Base-by-base conservation (phyloP, 139 green algal species). In the Coccomyxa sp. region DNA sequence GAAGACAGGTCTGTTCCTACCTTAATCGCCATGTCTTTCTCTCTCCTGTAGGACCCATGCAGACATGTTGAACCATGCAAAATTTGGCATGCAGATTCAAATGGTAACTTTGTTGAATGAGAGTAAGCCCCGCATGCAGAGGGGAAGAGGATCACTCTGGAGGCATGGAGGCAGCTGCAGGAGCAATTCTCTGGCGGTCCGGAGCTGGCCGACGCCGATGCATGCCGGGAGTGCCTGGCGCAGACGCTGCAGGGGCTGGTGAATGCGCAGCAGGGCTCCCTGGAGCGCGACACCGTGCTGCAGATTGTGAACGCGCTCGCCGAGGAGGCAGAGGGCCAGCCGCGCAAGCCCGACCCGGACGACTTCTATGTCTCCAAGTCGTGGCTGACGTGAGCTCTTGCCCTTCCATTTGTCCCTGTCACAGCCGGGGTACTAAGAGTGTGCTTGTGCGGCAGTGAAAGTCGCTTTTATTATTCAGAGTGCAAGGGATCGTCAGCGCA, bases 221-320 rank as follows among this genome's bases (percentile, higher is more conserved):
- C 82, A 12, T 93, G 90, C 82, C 76, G 28, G 15, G 12, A 30
- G 13, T 93, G 90, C 89, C 83, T 93, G 38, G n/a, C 85, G 45
- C 67, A 77, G 10, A 63, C 58, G 38, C 21, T 87, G 38, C 60
- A 85, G 59, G 80, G 38, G 31, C 67, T 30, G 12, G 71, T 31
- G 27, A 80, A 30, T 77, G 63, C 67, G 63, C 27, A 10, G 27
- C 63, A 71, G 63, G 63, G 63, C 21, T 28, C 63, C 18, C 63
- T 28, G 63, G 18, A 81, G 81, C 58, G 30, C 0, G 81, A 86
- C 14, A 59, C 68, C n/a, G n/a, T 84, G n/a, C 79, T 90, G 32
- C 59, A 38, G 0, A 28, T 76, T 14, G 51, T 85, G 59, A 67
- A 80, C 21, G 63, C 63, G 18, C 63, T 71, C 10, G 63, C 18